These are phyloP conservation scores for Monascus ruber DNA, from an alignment of 2,329 filamentous ascomycete species.

Conservation along the genomic window DNA sequence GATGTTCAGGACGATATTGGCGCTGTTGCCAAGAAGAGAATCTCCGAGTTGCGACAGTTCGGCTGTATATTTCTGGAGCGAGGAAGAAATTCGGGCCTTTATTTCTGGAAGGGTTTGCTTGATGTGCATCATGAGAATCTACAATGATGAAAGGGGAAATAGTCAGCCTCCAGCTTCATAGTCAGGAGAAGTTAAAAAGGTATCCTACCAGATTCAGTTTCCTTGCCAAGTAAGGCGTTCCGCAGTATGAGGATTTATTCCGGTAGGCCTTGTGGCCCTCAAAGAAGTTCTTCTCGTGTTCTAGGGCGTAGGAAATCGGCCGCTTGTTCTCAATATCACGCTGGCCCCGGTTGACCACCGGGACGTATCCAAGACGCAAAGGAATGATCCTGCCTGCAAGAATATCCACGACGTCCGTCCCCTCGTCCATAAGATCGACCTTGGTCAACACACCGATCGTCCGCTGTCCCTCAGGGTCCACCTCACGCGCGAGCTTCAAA, in stretches of 20 bases:
- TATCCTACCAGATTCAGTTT: constrained; percentile 71
- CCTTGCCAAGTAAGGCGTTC: constrained; percentile 88
- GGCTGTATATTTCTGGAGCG: constrained; percentile 76
- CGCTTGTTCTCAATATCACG: constrained; percentile 98
- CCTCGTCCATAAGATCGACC: constrained; percentile 97
- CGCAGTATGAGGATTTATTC: constrained; percentile 97
- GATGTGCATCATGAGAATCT: constrained; percentile 99
- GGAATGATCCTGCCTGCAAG: constrained; percentile 95
- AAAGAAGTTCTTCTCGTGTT: constrained; percentile 93
- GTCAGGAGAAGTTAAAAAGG: background rate
- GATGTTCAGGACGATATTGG: constrained; percentile 95
- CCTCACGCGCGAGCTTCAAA: constrained; percentile 88
- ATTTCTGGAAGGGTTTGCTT: constrained; percentile 98
- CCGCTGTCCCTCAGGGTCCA: constrained; percentile 92
- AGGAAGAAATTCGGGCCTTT: constrained; percentile 90
- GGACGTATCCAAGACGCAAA: constrained; percentile 85
- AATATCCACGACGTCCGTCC: constrained; percentile 97
- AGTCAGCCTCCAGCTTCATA: background rate
- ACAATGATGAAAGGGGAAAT: constrained; percentile 1
- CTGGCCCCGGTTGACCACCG: constrained; percentile 95
- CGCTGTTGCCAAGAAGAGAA: constrained; percentile 88
- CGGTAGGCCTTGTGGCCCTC: constrained; percentile 97
- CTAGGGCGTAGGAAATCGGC: constrained; percentile 77
- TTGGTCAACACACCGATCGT: constrained; percentile 98
- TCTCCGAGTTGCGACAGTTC: constrained; percentile 79